phyloP scores from a whole-genome alignment of 345 rosid genomes.

The Camelina sativa region DNA sequence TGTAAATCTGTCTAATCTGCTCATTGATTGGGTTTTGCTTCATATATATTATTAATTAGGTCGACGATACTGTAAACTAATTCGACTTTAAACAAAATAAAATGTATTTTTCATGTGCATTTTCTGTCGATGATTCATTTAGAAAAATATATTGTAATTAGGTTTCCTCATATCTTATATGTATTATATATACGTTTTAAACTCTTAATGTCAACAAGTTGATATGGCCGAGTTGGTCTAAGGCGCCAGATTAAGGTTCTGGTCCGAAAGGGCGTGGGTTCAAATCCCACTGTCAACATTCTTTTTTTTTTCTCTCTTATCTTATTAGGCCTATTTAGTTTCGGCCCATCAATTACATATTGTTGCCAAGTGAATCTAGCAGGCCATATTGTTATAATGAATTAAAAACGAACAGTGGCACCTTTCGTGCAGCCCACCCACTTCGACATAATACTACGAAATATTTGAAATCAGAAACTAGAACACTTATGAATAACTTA shows the following conservation, averaged over 20 bases:
- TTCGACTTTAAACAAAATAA: neutral
- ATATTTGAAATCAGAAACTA: neutral
- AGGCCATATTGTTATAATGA: neutral
- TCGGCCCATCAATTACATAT: neutral
- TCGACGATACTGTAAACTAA: neutral
- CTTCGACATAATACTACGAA: neutral
- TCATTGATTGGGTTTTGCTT: neutral
- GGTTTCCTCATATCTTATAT: too few species aligned
- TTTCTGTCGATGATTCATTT: neutral
- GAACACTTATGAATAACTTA: neutral
- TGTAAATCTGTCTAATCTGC: neutral
- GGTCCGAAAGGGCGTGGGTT: conserved; percentile 99
- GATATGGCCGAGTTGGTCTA: conserved; percentile 95
- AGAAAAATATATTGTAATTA: too few species aligned
- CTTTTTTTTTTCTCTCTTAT: neutral
- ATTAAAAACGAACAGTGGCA: neutral
- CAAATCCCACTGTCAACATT: conserved; percentile 84
- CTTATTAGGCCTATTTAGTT: neutral
- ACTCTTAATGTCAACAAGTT: conserved; percentile 13
- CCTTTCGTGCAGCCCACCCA: neutral
- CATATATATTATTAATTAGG: neutral
- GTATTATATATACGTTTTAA: too few species aligned
- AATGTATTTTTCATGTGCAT: neutral
- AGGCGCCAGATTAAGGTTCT: conserved; percentile 99
- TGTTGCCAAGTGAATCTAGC: neutral